Base-by-base conservation (phyloP, 768 basidiomycete species). In the Rhodocollybia butyracea region DNA sequence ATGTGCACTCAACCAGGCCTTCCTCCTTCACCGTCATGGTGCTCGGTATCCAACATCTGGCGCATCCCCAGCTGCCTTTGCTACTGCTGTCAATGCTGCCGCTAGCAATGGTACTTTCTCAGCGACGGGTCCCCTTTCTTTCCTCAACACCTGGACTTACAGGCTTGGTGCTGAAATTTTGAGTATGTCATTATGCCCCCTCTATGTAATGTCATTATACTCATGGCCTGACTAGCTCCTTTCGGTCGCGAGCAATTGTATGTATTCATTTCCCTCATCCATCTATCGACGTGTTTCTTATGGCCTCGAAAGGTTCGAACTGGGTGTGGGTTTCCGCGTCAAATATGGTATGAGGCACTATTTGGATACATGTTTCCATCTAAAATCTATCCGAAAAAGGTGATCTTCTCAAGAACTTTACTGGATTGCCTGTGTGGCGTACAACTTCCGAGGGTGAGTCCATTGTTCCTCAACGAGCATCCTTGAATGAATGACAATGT, bases 81-180 rank as follows among this genome's bases (percentile, higher is more conserved):
- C 80, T 4, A 60, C 64, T 19, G 75, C 76, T 17, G 59, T 85
- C 19, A 77, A 84, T 58, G 64, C 76, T 27, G 70, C 70, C 11
- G 82, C 81, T 1, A 56, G 62, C 5, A 57, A 58, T 12, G 65
- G 71, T 3, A 69, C 73, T 3, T 80, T 85, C 71, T 75, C 71
- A 12, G 82, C 79, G 0, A 74, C 71, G 0, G 88, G 85, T 0
- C 70, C 76, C 0, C 67, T 91, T 19, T 60, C 71, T 1, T 93
- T 91, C 63, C 68, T 93, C 66, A 84, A 86, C 59, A 77, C 76
- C 32, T 93, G 89, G 89, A 80, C 79, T 3, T 92, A 87, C 66
- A 84, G 84, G 61, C 83, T 93, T 12, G 91, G 91, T 11, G 81
- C 80, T 57, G 91, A 91, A 68, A 77, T 83, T 42, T 68, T 91